Percentiles rank a stretch among this genome's conserved stretches.
Conservation (phyloP, 2,329 filamentous ascomycete genomes). For the Trichoderma gracile region DNA sequence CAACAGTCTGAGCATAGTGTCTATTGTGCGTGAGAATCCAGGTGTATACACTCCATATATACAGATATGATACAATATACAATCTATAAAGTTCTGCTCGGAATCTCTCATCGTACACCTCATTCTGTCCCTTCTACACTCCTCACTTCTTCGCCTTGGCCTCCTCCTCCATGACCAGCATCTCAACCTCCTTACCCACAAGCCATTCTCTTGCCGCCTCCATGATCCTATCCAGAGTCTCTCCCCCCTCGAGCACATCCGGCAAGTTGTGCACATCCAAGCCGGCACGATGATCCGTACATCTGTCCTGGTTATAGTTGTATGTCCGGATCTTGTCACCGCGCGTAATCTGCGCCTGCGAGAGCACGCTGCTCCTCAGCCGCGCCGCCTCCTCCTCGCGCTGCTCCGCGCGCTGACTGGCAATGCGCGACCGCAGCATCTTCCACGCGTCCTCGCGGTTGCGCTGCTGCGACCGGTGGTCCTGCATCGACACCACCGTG, state of each 20-base stretch:
- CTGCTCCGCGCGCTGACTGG: constrained; percentile 75
- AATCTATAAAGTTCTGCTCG: background rate
- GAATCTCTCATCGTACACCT: background rate
- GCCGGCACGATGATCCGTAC: constrained; percentile 85
- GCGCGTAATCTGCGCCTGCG: constrained; percentile 78
- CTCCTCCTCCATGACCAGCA: constrained; percentile 65
- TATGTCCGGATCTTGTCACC: constrained; percentile 95
- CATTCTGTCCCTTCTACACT: background rate
- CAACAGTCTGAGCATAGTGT: background rate
- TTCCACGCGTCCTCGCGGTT: constrained; percentile 89
- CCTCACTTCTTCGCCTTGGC: constrained; percentile 34
- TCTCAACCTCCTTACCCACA: constrained; percentile 70
- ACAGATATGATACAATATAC: constrained; percentile 7
- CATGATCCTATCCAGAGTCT: constrained; percentile 73
- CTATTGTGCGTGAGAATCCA: constrained; percentile 4
- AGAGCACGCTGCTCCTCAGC: constrained; percentile 75
- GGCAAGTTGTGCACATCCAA: constrained; percentile 78
- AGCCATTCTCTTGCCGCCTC: constrained; percentile 77
- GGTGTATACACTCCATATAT: background rate
- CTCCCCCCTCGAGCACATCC: constrained; percentile 73
- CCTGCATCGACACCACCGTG: constrained; percentile 87
- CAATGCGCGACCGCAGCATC: constrained; percentile 77
- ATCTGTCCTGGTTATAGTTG: constrained; percentile 73
- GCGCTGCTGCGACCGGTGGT: constrained; percentile 83
- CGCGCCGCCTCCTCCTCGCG: constrained; percentile 77